These are phyloP conservation scores for Effrenium voratum DNA, from an alignment of 73 alveolate species.

Conservation along the genomic window DNA sequence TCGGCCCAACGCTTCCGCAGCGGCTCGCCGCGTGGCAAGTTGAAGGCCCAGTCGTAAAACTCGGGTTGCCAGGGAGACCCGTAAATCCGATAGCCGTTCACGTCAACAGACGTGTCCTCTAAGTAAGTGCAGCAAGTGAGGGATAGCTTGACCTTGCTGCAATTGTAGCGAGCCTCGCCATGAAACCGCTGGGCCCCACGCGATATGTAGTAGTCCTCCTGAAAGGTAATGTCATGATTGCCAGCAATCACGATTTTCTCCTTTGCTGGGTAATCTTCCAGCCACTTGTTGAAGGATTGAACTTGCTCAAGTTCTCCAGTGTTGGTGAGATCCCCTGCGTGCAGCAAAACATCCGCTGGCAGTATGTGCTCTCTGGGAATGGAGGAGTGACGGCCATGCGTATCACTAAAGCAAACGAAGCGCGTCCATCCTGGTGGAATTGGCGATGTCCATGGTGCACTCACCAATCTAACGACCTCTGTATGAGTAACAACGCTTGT, in stretches of 20 bases:
- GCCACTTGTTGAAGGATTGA: slow-evolving; percentile 27
- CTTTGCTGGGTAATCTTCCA: slow-evolving; percentile 34
- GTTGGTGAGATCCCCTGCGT: slow-evolving; percentile 44
- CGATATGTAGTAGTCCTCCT: slow-evolving; percentile 26
- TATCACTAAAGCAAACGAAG: slow-evolving; percentile 46
- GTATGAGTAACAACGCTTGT: too few relatives aligned
- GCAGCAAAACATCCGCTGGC: slow-evolving; percentile 34
- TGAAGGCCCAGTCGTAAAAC: slow-evolving; percentile 88
- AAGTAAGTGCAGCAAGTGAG: neutral
- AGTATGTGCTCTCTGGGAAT: neutral
- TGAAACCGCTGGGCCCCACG: slow-evolving; percentile 44
- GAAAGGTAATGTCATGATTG: slow-evolving; percentile 72
- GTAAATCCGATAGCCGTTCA: slow-evolving; percentile 8
- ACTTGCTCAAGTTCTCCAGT: slow-evolving; percentile 44
- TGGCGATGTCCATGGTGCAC: too few relatives aligned
- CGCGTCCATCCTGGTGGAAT: slow-evolving; percentile 67
- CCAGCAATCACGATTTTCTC: slow-evolving; percentile 73
- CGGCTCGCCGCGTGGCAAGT: slow-evolving; percentile 17
- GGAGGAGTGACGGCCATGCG: neutral
- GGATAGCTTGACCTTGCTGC: neutral
- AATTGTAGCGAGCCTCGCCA: neutral
- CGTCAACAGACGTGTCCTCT: slow-evolving; percentile 31
- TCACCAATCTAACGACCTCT: too few relatives aligned
- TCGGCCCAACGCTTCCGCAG: slow-evolving; percentile 27
- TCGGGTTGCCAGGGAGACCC: slow-evolving; percentile 93